phyloP scores from a whole-genome alignment of 768 basidiomycete genomes.

The Hemileccinum rubropunctum region DNA sequence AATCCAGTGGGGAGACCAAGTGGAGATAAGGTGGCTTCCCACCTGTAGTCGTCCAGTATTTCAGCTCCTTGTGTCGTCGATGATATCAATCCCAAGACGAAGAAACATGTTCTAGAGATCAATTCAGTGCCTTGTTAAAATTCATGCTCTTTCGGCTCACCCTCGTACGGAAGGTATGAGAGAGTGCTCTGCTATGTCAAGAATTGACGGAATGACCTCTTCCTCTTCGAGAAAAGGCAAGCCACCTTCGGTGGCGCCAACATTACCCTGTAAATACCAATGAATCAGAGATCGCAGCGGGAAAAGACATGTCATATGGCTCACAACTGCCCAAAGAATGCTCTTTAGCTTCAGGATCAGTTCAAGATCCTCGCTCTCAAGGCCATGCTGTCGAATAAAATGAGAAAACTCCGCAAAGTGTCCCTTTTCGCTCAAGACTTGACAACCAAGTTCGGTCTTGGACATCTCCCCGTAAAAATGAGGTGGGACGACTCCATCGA shows the following conservation, averaged over 20 bases:
- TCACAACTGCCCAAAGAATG: constrained; percentile 93
- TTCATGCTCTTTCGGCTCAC: constrained; percentile 46
- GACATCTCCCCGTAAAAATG: constrained; percentile 99
- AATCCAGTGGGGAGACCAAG: constrained; percentile 86
- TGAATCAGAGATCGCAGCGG: not conserved
- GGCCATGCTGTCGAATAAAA: constrained; percentile 82
- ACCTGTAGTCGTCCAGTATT: constrained; percentile 86
- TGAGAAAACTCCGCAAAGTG: constrained; percentile 91
- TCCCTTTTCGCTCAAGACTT: constrained; percentile 84
- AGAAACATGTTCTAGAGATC: constrained; percentile 85
- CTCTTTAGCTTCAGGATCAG: constrained; percentile 91
- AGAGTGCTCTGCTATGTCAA: constrained; percentile 90
- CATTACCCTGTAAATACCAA: constrained; percentile 67
- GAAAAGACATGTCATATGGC: constrained; percentile 29
- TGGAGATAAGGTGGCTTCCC: constrained; percentile 89
- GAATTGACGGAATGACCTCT: constrained; percentile 85
- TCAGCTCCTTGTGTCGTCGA: constrained; percentile 91
- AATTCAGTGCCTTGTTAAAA: constrained; percentile 6
- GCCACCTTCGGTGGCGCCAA: constrained; percentile 87
- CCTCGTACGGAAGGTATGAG: constrained; percentile 89
- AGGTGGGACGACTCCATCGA: constrained; percentile 85
- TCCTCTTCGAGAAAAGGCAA: constrained; percentile 95
- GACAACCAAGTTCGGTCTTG: constrained; percentile 93
- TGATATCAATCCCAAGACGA: constrained; percentile 89
- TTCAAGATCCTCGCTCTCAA: constrained; percentile 80